Evolutionary conservation across 495 filamentous ascomycete species (phyloP), one percentile per base, ranked within the genome.

Genomic region (Penicillium canariense): DNA sequence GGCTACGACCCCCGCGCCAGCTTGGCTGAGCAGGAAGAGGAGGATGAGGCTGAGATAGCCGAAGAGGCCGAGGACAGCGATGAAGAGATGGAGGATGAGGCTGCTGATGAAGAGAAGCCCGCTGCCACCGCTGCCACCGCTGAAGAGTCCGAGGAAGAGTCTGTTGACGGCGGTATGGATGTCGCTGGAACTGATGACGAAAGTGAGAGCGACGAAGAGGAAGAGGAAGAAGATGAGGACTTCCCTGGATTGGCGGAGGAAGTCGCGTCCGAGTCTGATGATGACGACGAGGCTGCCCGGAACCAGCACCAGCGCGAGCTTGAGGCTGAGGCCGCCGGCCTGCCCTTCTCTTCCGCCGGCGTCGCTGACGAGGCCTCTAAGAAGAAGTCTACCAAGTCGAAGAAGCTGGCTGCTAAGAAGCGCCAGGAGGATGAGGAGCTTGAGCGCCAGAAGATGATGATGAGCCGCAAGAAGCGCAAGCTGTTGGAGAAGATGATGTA

Each of bases 401-500:
- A 87, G 78, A 86, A 81, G 71, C 75, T 85, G 10, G 85, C 84
- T 43, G 67, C 70, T 26, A 86, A 84, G 77, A 84, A 85, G 75
- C 77, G 82, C 53, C 79, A 89, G 67, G 88, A 91, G 66, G 88
- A 88, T 20, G 89, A 93, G 67, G 88, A 92, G 59, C 75, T 92
- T 42, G 88, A 93, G 72, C 78, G 90, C 68, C 84, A 87, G 69
- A 93, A 93, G 81, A 90, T 90, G 71, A 95, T 95, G 90, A 87
- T 95, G 79, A 86, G 85, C 72, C 84, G 89, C 73, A 91, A 90
- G 83, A 93, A 93, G 81, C 78, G 90, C 60, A 93, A 92, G 82
- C 74, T 93, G 55, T 80, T 89, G 50, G 90, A 93, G 77, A 91
- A 95, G 81, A 95, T 95, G 90, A 78, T 89, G 66, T 91, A 90